Evolutionary conservation across 805 yeast genomes (phyloP), one percentile per base, ranked within the genome.

Genomic region (Candida ipomoeae): DNA sequence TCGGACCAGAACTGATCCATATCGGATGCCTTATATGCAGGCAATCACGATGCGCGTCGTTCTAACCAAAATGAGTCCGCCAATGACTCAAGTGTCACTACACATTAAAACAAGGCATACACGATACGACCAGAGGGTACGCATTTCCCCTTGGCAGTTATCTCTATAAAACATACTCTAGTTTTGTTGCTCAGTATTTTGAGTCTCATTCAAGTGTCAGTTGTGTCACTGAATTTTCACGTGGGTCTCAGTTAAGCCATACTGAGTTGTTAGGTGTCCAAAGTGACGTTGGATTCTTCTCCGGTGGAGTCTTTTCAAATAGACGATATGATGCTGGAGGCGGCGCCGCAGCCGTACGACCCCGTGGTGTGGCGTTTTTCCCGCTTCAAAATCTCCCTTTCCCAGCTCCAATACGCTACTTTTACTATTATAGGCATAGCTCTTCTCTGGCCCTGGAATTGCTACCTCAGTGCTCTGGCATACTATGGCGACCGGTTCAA

Each of bases 371-470:
- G 60, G 45, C 43, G 50, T 8, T 34, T 57, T 2, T 40, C 45
- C 39, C 44, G 43, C 8, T 8, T 46, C 23, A 32, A 23, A 32
- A 55, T 56, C 40, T 55, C 56, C n/a, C 56, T 69, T 14, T 65
- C 73, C 2, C 69, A 64, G 53, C 59, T 73, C 21, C 61, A 63
- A 41, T 88, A 87, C 61, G 26, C 77, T 10, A 80, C 92, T 0
- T 89, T 85, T 60, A 68, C 82, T 21, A 58, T 80, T 11, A 76
- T 87, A 6, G 97, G 97, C 0, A 75, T 89, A 13, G 85, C 96
- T 1, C 73, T 86, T 18, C 74, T 92, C 18, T 92, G 98, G 97
- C 98, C 98, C 0, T 92, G 98, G 61, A 94, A 92, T 72, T 83
- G 94, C 58, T 85, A 91, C 55, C 68, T 94, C 8, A 82, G 95